Conservation (phyloP, 2,329 filamentous ascomycete genomes). For the Dothidotthia symphoricarpi region DNA sequence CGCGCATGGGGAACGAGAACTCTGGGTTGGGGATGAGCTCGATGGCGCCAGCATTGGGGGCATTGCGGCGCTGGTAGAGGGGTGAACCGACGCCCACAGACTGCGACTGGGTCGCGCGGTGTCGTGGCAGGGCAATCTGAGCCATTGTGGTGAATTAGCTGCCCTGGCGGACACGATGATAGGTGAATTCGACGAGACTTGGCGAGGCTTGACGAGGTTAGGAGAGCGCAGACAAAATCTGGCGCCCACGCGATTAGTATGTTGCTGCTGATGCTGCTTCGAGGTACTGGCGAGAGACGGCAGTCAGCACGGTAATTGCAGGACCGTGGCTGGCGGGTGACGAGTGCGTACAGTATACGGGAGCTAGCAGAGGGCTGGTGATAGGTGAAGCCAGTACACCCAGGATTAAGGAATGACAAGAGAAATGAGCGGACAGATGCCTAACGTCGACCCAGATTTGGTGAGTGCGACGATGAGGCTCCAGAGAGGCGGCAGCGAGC, state of each 20-base stretch:
- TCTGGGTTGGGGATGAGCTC: slow-evolving; percentile 51
- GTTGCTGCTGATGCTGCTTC: too few species aligned
- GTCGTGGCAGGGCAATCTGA: slow-evolving; percentile 42
- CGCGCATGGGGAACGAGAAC: slow-evolving; percentile 50
- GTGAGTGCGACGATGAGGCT: slow-evolving; percentile 37
- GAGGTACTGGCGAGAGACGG: slow-evolving; percentile 19
- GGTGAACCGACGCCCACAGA: slow-evolving; percentile 35
- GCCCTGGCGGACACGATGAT: slow-evolving; percentile 23
- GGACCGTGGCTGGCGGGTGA: slow-evolving; percentile 9
- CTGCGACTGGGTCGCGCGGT: slow-evolving; percentile 42
- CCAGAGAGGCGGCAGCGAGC: slow-evolving; percentile 22
- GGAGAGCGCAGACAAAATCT: slow-evolving; percentile 23
- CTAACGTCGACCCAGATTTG: slow-evolving; percentile 27
- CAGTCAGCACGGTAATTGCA: slow-evolving; percentile 34
- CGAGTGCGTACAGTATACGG: slow-evolving; percentile 31
- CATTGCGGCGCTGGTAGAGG: slow-evolving; percentile 38
- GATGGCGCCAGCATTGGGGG: slow-evolving; percentile 35
- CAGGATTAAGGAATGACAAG: slow-evolving; percentile 40
- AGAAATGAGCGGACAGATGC: slow-evolving; percentile 42
- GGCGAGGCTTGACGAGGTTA: slow-evolving; percentile 20
- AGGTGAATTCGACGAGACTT: background rate
- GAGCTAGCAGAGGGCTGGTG: slow-evolving; percentile 9
- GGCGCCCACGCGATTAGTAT: slow-evolving; percentile 34
- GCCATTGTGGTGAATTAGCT: slow-evolving; percentile 34
- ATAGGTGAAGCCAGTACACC: slow-evolving; percentile 40